phyloP scores from a whole-genome alignment of 768 basidiomycete genomes.

The Coprinopsis cinerea region DNA sequence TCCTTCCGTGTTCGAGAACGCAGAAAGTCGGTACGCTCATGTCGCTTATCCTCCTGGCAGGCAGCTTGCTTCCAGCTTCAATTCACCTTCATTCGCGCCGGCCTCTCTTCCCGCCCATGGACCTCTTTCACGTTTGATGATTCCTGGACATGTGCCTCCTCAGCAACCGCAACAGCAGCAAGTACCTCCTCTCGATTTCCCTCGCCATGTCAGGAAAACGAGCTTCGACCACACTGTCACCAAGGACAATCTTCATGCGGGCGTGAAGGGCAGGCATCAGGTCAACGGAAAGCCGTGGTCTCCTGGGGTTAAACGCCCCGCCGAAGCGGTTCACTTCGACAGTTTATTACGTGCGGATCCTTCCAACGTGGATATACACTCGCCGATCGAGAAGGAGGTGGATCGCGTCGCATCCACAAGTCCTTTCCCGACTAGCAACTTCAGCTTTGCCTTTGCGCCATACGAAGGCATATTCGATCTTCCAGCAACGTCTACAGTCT shows the following conservation, averaged over 20 bases:
- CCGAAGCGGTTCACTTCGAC: slow-evolving; percentile 75
- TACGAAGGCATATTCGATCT: slow-evolving; percentile 61
- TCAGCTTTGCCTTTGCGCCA: slow-evolving; percentile 69
- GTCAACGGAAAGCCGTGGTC: slow-evolving; percentile 74
- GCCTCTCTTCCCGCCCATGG: slow-evolving; percentile 73
- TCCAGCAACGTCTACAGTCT: slow-evolving; percentile 25
- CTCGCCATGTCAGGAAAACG: slow-evolving; percentile 86
- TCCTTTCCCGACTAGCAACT: slow-evolving; percentile 61
- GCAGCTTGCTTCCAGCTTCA: slow-evolving; percentile 33
- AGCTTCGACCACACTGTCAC: slow-evolving; percentile 92
- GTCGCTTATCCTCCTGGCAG: background rate
- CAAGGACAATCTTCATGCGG: slow-evolving; percentile 53
- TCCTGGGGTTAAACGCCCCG: slow-evolving; percentile 66
- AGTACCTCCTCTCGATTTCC: slow-evolving; percentile 36
- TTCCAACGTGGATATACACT: slow-evolving; percentile 41
- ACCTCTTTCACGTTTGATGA: slow-evolving; percentile 39
- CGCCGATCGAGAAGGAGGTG: slow-evolving; percentile 28
- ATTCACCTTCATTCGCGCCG: slow-evolving; percentile 51
- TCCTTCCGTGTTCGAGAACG: slow-evolving; percentile 29
- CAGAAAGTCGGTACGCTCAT: slow-evolving; percentile 22
- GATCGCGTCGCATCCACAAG: slow-evolving; percentile 35
- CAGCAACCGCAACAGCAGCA: slow-evolving; percentile 36
- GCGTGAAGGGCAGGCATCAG: slow-evolving; percentile 67
- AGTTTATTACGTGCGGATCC: slow-evolving; percentile 78
- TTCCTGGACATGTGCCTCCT: slow-evolving; percentile 26